Evolutionary conservation across 2,329 filamentous ascomycete species (phyloP), one percentile per base, ranked within the genome.

Genomic region (Apiospora malaysiana): DNA sequence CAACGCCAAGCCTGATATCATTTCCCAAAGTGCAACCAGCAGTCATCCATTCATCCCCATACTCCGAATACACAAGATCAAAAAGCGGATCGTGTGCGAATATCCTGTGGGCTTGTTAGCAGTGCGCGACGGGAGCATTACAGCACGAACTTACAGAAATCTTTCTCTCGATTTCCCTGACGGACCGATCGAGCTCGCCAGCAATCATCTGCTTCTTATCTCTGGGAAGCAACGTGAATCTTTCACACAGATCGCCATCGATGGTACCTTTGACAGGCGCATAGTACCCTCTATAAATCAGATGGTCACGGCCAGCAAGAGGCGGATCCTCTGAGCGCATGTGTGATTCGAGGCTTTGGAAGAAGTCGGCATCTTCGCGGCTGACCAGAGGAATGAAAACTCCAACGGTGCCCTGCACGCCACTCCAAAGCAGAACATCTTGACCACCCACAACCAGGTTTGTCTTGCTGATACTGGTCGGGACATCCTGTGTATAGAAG

Each of bases 161-260:
- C 84, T 98, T 98, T 78, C 96, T 91, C 86, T 99, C 97, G 78
- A 99, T 96, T 83, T 98, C 94, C 76, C 94, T 85, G 70, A 98
- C 91, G 56, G 93, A 95, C 71, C 96, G 91, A 82, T 98, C 96
- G 75, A 98, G 82, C 82, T 98, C 95, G 68, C 89, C 94, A 2
- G 95, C 95, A 84, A 99, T 97, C 89, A 95, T 94, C 82, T 94
- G 91, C 86, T 98, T 97, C 85, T 94, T 95, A 77, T 98, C 95
- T 75, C 91, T 92, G 37, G 92, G 88, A 72, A 99, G 85, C 72
- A 96, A 84, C 71, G 94, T 90, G 82, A 94, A 99, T 75, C 94
- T 89, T 85, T 99, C 96, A 77, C 96, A 97, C 51, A 99, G 85
- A 83, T 99, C 96, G 40, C 96, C 96, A 82, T 99, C 96, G 77